Evolutionary conservation across 768 basidiomycete genomes (phyloP).

Genomic region (Xerocomus spinulosus): DNA sequence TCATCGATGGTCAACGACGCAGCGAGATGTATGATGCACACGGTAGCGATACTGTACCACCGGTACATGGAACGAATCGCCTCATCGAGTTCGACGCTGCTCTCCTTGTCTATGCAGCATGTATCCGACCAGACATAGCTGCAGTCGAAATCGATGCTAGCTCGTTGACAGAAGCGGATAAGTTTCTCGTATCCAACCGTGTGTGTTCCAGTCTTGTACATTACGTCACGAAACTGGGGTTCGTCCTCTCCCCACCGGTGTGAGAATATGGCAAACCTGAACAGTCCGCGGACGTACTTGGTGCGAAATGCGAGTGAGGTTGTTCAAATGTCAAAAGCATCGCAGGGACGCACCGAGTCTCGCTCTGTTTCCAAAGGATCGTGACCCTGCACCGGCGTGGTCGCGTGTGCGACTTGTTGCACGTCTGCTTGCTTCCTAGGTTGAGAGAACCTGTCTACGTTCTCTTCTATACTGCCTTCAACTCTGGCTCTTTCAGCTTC

Average conservation of each 20-base stretch:
- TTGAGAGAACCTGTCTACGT: too few species aligned
- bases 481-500: too few species aligned
- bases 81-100: constrained; percentile 29
- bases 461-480: too few species aligned
- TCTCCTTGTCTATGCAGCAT: constrained; percentile 21
- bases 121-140: constrained; percentile 25
- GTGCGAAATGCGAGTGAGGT: not conserved
- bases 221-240: not conserved
- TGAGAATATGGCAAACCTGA: constrained; percentile 2
- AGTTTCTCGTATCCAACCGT: constrained; percentile 14
- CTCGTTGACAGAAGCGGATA: constrained; percentile 12
- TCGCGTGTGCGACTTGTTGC: too few species aligned
- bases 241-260: not conserved
- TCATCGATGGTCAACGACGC: constrained; percentile 5
- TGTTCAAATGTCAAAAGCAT: too few species aligned
- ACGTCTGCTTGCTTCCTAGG: too few species aligned
- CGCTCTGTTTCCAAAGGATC: too few species aligned
- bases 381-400: too few species aligned
- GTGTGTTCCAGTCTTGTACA: constrained; percentile 1
- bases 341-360: too few species aligned
- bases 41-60: constrained; percentile 21
- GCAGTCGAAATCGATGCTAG: constrained; percentile 16
- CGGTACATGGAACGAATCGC: constrained; percentile 29
- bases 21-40: constrained; percentile 23
- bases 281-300: not conserved